Evolutionary conservation across 1,139 yeast species (phyloP).

Genomic region (Sugiyamaella xylanicola): DNA sequence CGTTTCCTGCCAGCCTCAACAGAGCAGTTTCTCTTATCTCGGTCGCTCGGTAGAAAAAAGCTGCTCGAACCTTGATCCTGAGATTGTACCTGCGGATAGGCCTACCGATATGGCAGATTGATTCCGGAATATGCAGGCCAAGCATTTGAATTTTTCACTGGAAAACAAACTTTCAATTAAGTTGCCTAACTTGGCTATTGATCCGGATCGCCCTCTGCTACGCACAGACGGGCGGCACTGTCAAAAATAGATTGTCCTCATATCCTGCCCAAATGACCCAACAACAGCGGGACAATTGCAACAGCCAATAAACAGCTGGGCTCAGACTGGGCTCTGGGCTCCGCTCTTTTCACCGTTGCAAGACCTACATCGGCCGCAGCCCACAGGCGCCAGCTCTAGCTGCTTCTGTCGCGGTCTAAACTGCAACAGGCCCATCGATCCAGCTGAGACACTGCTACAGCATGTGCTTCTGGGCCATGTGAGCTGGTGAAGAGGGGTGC

Average conservation of each 20-base stretch:
- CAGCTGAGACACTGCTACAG: too few relatives aligned
- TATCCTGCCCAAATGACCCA: too few relatives aligned
- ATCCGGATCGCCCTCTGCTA: constrained; percentile 6
- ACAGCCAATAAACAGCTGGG: too few relatives aligned
- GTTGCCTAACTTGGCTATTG: constrained; percentile 14
- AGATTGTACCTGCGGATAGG: constrained; percentile 9
- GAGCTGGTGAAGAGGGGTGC: too few relatives aligned
- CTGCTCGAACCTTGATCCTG: not conserved
- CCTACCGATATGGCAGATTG: constrained; percentile 2
- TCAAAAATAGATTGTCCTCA: not conserved
- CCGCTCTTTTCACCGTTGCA: too few relatives aligned
- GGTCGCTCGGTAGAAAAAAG: not conserved
- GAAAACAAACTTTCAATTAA: not conserved
- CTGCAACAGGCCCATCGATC: too few relatives aligned
- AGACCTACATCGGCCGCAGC: too few relatives aligned
- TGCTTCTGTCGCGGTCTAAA: too few relatives aligned
- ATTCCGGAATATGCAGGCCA: not conserved
- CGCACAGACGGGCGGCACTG: not conserved
- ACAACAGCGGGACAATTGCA: too few relatives aligned
- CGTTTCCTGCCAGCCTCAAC: not conserved
- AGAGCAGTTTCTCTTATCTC: not conserved
- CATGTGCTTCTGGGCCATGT: too few relatives aligned
- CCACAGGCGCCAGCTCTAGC: too few relatives aligned
- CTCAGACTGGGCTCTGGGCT: too few relatives aligned
- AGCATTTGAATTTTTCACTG: not conserved